These are phyloP conservation scores for Xylaria palmicola DNA, from an alignment of 495 filamentous ascomycete species.

Conservation along the genomic window DNA sequence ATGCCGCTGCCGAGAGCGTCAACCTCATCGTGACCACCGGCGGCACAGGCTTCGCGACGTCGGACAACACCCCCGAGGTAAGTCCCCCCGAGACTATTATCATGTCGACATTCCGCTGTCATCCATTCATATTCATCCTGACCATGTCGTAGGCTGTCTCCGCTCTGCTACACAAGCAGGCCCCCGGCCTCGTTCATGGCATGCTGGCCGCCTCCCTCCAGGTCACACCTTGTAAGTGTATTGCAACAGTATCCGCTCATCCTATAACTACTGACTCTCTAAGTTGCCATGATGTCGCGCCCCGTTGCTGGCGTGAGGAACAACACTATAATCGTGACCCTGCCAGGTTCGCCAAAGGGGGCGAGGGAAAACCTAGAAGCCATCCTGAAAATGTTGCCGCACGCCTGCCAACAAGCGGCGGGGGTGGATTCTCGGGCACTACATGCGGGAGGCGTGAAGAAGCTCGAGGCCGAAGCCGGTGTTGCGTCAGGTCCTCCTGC, in stretches of 20 bases:
- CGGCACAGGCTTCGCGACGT: slow-evolving; percentile 90
- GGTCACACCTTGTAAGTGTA: slow-evolving; percentile 79
- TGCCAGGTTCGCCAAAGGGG: slow-evolving; percentile 96
- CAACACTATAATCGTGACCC: slow-evolving; percentile 79
- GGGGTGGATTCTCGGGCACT: slow-evolving; percentile 77
- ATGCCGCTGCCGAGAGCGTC: slow-evolving; percentile 52
- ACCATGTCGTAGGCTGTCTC: slow-evolving; percentile 65
- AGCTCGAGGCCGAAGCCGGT: slow-evolving; percentile 82
- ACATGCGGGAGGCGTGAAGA: slow-evolving; percentile 77
- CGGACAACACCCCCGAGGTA: slow-evolving; percentile 87
- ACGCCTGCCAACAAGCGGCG: slow-evolving; percentile 87
- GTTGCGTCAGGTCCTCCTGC: slow-evolving; percentile 41
- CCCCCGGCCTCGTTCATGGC: slow-evolving; percentile 86
- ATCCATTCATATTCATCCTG: neutral
- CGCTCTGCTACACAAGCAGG: slow-evolving; percentile 80
- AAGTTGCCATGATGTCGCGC: slow-evolving; percentile 96
- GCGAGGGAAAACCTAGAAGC: slow-evolving; percentile 92
- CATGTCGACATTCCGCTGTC: neutral
- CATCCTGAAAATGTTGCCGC: slow-evolving; percentile 84
- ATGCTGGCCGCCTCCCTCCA: slow-evolving; percentile 86
- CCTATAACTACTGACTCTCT: neutral
- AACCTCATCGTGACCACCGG: slow-evolving; percentile 88
- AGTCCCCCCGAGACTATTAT: slow-evolving; percentile 21
- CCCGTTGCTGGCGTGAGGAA: slow-evolving; percentile 88
- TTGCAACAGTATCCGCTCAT: too few species aligned